Conservation (phyloP, 164 flowering plant genomes). For the Dillenia suffruticosa region DNA sequence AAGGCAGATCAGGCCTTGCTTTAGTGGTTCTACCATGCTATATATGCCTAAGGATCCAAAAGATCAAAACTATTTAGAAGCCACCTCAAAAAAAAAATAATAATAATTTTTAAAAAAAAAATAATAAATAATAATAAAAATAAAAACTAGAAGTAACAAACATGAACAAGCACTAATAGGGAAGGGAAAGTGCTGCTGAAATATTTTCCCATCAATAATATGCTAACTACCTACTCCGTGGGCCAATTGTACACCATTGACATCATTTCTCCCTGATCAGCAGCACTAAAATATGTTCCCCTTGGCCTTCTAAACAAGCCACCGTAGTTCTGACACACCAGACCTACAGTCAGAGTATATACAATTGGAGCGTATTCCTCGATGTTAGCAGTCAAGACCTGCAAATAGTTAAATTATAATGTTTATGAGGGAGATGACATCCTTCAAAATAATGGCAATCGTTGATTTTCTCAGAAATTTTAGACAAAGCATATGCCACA, state of each 20-base stretch:
- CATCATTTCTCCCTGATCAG: slow-evolving; percentile 97
- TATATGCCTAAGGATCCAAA: too few relatives aligned
- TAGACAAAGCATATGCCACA: too few relatives aligned
- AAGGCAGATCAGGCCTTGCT: too few relatives aligned
- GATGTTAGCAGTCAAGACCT: slow-evolving; percentile 89
- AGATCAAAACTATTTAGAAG: too few relatives aligned
- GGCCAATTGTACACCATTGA: slow-evolving; percentile 98
- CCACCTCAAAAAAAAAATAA: neutral
- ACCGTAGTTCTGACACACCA: slow-evolving; percentile 94
- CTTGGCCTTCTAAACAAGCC: slow-evolving; percentile 97
- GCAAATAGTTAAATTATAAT: slow-evolving; percentile 9
- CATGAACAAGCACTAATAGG: neutral
- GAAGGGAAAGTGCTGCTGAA: too few relatives aligned
- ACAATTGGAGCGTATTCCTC: slow-evolving; percentile 98
- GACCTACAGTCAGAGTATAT: slow-evolving; percentile 96
- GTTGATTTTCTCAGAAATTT: too few relatives aligned
- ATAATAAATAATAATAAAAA: neutral
- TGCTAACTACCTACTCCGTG: slow-evolving; percentile 72
- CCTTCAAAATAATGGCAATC: too few relatives aligned
- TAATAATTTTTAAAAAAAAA: neutral
- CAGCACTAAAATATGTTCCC: slow-evolving; percentile 97
- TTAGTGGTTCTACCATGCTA: too few relatives aligned
- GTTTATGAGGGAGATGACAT: too few relatives aligned
- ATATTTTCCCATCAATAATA: neutral
- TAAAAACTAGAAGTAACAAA: neutral